These are phyloP conservation scores for Rhizoctonia solani DNA, from an alignment of 1,284 basidiomycete genomes.

Conservation along the genomic window DNA sequence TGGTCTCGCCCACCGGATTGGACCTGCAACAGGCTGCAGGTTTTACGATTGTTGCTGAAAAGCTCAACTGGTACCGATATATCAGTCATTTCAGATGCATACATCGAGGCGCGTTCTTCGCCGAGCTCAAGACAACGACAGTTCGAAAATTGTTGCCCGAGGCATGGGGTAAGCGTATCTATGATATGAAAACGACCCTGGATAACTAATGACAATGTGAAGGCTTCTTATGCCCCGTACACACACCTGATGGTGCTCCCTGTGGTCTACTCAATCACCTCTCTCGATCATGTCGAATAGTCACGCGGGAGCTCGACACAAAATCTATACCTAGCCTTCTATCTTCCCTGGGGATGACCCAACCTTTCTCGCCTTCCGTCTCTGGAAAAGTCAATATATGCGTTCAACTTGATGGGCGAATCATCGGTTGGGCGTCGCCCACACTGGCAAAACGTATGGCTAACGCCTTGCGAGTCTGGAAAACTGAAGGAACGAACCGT, in stretches of 20 bases:
- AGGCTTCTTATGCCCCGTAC: conserved; percentile 98
- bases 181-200: neutral
- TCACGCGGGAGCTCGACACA: conserved; percentile 77
- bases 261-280: conserved; percentile 98
- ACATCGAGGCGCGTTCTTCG: conserved; percentile 99
- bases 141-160: conserved; percentile 97
- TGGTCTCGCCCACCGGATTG: conserved; percentile 92
- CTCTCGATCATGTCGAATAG: conserved; percentile 90
- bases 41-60: conserved; percentile 98
- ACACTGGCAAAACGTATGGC: conserved; percentile 80
- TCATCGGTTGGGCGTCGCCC: conserved; percentile 94
- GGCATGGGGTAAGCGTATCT: conserved; percentile 79
- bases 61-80: conserved; percentile 98
- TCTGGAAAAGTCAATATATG: conserved; percentile 83
- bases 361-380: conserved; percentile 76
- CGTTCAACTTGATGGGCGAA: conserved; percentile 91
- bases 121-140: conserved; percentile 97
- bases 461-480: conserved; percentile 86
- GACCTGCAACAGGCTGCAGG: conserved; percentile 97
- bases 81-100: conserved; percentile 98
- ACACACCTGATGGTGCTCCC: conserved; percentile 97
- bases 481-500: conserved; percentile 83
- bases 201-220: conserved; percentile 34
- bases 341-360: conserved; percentile 91
- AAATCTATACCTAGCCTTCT: conserved; percentile 83